These are phyloP conservation scores for Botrytis paeoniae DNA, from an alignment of 2,329 filamentous ascomycete species.

Conservation along the genomic window DNA sequence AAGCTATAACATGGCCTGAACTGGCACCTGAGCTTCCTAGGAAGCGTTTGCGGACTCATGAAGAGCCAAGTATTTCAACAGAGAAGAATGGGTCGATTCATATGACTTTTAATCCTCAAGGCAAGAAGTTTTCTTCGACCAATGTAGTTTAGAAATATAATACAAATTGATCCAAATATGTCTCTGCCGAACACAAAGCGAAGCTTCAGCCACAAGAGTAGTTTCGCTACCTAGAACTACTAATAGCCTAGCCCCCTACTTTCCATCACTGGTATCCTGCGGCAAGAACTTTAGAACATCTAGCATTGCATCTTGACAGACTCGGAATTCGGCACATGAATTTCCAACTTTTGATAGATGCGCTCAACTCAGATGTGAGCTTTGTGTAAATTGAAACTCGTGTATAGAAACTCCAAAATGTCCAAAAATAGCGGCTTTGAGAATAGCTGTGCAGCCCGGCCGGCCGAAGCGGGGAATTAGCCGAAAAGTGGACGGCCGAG, in stretches of 20 bases:
- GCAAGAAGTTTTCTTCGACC: neutral
- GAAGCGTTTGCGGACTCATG: neutral
- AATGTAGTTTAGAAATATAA: neutral
- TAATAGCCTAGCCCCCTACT: conserved; percentile 41
- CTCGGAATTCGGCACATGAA: neutral
- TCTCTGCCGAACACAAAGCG: neutral
- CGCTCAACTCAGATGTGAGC: neutral
- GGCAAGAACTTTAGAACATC: conserved; percentile 47
- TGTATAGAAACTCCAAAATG: neutral
- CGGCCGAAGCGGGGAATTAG: neutral
- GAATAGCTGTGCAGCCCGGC: neutral
- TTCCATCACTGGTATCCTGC: conserved; percentile 42
- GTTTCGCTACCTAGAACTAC: neutral
- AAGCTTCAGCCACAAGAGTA: neutral
- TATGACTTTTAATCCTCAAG: neutral
- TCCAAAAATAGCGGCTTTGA: neutral
- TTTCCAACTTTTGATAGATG: neutral
- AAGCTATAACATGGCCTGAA: neutral
- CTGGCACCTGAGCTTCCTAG: neutral
- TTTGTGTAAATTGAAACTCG: neutral
- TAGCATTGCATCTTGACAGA: conserved; percentile 46
- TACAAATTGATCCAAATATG: neutral
- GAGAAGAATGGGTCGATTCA: neutral
- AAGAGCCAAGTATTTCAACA: neutral
- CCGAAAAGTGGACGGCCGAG: neutral